phyloP scores from a whole-genome alignment of 208 protist genomes.

The Crithidia expoeki region DNA sequence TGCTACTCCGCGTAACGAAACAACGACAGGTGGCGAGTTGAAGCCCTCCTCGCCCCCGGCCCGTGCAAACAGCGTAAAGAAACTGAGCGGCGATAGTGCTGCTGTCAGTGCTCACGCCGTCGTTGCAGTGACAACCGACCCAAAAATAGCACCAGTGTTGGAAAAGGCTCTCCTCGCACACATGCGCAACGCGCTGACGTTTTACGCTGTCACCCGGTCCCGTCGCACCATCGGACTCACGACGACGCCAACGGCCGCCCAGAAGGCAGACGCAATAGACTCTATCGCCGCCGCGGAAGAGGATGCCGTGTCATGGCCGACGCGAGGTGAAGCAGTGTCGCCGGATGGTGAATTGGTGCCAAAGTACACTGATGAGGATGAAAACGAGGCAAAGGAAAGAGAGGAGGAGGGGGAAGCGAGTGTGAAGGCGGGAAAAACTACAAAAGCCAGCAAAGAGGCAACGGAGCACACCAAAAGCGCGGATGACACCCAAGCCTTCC shows the following conservation, averaged over 20 bases:
- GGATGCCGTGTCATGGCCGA: too few relatives aligned
- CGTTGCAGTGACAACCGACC: neutral
- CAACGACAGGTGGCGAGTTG: neutral
- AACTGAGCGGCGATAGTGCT: neutral
- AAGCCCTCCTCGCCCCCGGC: neutral
- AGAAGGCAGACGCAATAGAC: neutral
- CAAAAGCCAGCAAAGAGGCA: neutral
- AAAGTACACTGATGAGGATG: neutral
- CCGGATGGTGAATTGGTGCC: neutral
- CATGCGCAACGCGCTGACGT: conserved; percentile 11
- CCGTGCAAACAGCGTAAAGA: neutral
- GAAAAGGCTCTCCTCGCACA: conserved; percentile 19
- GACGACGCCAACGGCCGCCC: neutral
- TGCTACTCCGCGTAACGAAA: neutral
- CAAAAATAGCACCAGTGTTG: neutral
- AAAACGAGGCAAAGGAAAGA: neutral
- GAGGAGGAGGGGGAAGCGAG: neutral
- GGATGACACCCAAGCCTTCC: conserved; percentile 1
- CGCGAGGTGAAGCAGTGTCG: neutral
- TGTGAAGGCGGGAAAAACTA: neutral
- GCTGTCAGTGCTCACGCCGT: neutral
- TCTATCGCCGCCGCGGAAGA: neutral
- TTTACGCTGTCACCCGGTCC: neutral
- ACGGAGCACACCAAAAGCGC: neutral
- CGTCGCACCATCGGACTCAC: neutral